These are phyloP conservation scores for Westerdykella ornata DNA, from an alignment of 2,329 filamentous ascomycete species.

Conservation along the genomic window DNA sequence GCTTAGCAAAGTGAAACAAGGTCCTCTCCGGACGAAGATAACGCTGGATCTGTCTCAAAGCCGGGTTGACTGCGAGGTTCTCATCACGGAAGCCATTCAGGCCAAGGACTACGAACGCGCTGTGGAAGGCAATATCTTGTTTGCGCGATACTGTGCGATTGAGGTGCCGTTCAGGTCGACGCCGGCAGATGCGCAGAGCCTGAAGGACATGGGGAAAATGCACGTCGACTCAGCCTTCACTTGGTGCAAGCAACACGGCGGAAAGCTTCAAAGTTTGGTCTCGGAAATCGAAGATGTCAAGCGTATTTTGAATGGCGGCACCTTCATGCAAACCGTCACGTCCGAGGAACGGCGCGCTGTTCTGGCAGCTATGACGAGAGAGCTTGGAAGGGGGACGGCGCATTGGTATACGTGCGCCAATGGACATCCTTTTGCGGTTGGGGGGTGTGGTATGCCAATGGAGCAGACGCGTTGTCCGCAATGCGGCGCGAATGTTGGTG, in stretches of 20 bases:
- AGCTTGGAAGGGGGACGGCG: conserved; percentile 39
- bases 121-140: conserved; percentile 48
- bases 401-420: conserved; percentile 58
- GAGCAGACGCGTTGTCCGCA: conserved; percentile 55
- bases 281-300: conserved; percentile 44
- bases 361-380: conserved; percentile 39
- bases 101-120: conserved; percentile 40
- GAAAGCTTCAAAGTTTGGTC: conserved; percentile 31
- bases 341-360: conserved; percentile 8
- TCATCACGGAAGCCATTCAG: conserved; percentile 38
- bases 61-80: conserved; percentile 35
- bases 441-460: conserved; percentile 63
- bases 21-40: conserved; percentile 5
- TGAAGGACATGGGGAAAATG: conserved; percentile 12
- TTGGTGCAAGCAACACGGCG: conserved; percentile 17
- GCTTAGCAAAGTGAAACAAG: conserved; percentile 9
- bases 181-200: conserved; percentile 4
- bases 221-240: conserved; percentile 20
- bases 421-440: conserved; percentile 56
- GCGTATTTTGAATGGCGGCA: conserved; percentile 42
- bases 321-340: conserved; percentile 45
- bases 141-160: conserved; percentile 45
- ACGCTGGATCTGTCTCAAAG: conserved; percentile 30
- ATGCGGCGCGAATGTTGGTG: conserved; percentile 54
- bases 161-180: conserved; percentile 24